Percentiles rank a stretch among this genome's conserved stretches.
Evolutionary conservation across 352 stramenopile species (phyloP).

Genomic region (Phytopythium helicoides): DNA sequence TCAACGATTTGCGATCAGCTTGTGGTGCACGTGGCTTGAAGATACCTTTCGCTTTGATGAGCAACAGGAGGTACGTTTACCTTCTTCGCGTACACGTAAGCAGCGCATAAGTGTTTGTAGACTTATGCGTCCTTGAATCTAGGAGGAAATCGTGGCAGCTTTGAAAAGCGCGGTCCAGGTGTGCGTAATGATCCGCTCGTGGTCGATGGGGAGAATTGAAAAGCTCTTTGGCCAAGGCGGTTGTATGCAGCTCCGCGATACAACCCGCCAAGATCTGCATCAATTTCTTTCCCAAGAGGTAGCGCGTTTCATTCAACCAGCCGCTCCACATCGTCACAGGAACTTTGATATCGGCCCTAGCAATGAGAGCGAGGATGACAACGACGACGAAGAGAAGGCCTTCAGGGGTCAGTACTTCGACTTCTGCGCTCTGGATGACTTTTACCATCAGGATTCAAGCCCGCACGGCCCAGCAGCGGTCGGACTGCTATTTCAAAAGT

Average conservation of each 20-base stretch:
- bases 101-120: no score
- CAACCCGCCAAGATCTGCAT: constrained; percentile 42
- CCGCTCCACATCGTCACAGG: no score
- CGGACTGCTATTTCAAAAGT: constrained; percentile 43
- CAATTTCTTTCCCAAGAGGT: constrained; percentile 36
- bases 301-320: constrained; percentile 37
- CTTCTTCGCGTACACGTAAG: no score
- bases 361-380: constrained; percentile 16
- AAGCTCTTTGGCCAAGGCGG: constrained; percentile 22
- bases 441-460: constrained; percentile 52
- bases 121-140: no score
- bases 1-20: constrained; percentile 57
- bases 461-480: constrained; percentile 36
- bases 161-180: constrained; percentile 47
- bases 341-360: constrained; percentile 6
- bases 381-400: constrained; percentile 28
- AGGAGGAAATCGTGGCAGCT: constrained; percentile 57
- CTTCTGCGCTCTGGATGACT: constrained; percentile 34
- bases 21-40: constrained; percentile 74
- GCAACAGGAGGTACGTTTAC: constrained; percentile 55
- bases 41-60: constrained; percentile 37
- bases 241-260: constrained; percentile 21
- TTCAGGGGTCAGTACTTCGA: constrained; percentile 25
- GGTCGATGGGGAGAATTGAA: constrained; percentile 44
- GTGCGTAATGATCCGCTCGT: constrained; percentile 34